These are phyloP conservation scores for Acanthamoeba quina DNA, from an alignment of 208 protist species.

Conservation along the genomic window DNA sequence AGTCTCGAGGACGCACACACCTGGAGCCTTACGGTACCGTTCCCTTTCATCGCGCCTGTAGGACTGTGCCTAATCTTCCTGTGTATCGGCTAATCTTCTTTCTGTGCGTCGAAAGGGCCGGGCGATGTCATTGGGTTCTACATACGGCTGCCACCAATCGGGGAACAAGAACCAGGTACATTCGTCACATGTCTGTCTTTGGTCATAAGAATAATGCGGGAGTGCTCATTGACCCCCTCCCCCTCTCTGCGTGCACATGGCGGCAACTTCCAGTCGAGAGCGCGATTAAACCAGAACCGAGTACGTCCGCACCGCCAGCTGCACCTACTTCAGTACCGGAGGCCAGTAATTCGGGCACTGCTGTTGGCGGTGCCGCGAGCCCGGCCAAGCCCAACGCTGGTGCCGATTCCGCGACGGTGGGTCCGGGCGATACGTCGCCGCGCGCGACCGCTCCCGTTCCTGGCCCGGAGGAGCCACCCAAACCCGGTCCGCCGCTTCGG, in stretches of 20 bases:
- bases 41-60: neutral
- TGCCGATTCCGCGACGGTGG: neutral
- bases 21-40: constrained; percentile 57
- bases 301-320: neutral
- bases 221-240: neutral
- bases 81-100: neutral
- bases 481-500: neutral
- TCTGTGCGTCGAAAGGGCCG: neutral
- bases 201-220: neutral
- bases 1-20: constrained; percentile 28
- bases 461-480: neutral
- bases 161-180: neutral
- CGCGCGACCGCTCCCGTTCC: constrained; percentile 12
- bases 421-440: constrained; percentile 34
- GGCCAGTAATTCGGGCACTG: neutral
- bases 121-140: constrained; percentile 79
- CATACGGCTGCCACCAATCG: constrained; percentile 75
- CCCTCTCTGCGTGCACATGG: neutral
- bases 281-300: neutral
- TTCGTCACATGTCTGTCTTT: neutral
- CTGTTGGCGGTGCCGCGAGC: neutral
- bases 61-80: neutral
- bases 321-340: neutral
- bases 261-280: neutral
- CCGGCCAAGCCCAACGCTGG: neutral